Percentiles rank a stretch among this genome's conserved stretches.
Evolutionary conservation across 2,329 filamentous ascomycete genomes (phyloP).

Genomic region (Chaetomium sp.): DNA sequence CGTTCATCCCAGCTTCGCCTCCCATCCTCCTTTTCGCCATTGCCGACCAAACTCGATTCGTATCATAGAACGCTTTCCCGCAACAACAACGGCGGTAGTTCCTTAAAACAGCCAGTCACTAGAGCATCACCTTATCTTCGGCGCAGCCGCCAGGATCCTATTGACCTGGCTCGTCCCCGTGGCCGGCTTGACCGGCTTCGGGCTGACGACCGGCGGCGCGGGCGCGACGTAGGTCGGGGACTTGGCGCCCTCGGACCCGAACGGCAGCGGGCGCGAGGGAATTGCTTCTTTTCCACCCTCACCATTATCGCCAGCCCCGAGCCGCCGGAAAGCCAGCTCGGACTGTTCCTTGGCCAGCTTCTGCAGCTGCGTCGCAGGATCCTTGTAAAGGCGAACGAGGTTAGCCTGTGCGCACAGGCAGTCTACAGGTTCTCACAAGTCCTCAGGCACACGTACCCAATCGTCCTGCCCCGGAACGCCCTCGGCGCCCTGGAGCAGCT

Average conservation of each 20-base stretch:
- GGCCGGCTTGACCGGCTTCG: slow-evolving; percentile 40
- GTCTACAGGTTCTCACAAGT: slow-evolving; percentile 52
- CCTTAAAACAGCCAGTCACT: slow-evolving; percentile 15
- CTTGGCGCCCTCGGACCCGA: slow-evolving; percentile 52
- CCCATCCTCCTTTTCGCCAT: not conserved
- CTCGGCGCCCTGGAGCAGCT: slow-evolving; percentile 70
- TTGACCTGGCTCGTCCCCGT: slow-evolving; percentile 36
- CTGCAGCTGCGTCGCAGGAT: slow-evolving; percentile 70
- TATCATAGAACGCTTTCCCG: not conserved
- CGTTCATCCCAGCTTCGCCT: not conserved
- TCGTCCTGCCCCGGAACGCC: slow-evolving; percentile 86
- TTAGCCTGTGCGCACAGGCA: slow-evolving; percentile 61
- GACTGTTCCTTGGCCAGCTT: slow-evolving; percentile 69
- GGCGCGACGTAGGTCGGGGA: slow-evolving; percentile 51
- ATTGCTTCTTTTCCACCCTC: slow-evolving; percentile 40
- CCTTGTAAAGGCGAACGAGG: slow-evolving; percentile 57
- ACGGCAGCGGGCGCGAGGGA: slow-evolving; percentile 54
- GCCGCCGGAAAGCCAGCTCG: slow-evolving; percentile 59
- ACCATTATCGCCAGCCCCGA: slow-evolving; percentile 41
- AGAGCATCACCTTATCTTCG: slow-evolving; percentile 29
- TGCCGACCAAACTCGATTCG: not conserved
- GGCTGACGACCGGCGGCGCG: slow-evolving; percentile 44
- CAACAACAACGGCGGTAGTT: not conserved
- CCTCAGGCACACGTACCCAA: slow-evolving; percentile 81
- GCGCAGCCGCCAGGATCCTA: slow-evolving; percentile 33